phyloP scores from a whole-genome alignment of 306 rosid species.

The Citrullus amarus region DNA sequence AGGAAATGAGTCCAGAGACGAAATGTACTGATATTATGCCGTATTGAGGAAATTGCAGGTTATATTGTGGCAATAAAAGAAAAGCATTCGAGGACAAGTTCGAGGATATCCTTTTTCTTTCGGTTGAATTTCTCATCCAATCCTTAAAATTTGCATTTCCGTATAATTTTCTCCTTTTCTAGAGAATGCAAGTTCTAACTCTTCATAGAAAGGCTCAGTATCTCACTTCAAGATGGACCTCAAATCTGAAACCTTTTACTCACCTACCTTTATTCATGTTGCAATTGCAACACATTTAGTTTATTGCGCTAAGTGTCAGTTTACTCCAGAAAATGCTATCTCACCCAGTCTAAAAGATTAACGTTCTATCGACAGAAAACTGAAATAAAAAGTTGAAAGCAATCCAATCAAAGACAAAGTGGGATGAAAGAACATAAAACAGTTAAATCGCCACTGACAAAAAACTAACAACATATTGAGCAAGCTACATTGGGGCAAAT shows the following conservation, averaged over 20 bases:
- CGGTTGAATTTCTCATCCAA: not conserved
- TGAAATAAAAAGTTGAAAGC: not conserved
- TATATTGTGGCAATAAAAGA: not conserved
- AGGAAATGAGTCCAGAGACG: not conserved
- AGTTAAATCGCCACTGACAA: not conserved
- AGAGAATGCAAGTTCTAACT: not conserved
- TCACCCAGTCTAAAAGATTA: not conserved
- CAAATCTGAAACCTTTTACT: not conserved
- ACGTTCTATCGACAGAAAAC: not conserved
- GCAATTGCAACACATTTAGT: not conserved
- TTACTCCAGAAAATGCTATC: not conserved
- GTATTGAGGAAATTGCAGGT: not conserved
- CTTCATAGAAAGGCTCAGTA: not conserved
- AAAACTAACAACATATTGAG: not conserved
- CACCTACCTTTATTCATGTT: not conserved
- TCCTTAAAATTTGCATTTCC: not conserved
- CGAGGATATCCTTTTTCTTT: not conserved
- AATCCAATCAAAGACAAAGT: not conserved
- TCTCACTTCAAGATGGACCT: not conserved
- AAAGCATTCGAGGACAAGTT: not conserved
- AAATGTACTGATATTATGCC: not conserved
- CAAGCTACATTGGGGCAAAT: not conserved
- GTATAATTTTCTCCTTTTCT: not conserved
- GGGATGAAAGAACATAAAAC: not conserved
- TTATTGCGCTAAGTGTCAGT: not conserved